Evolutionary conservation across 805 yeast genomes (phyloP).

Genomic region (Saturnispora diversa): DNA sequence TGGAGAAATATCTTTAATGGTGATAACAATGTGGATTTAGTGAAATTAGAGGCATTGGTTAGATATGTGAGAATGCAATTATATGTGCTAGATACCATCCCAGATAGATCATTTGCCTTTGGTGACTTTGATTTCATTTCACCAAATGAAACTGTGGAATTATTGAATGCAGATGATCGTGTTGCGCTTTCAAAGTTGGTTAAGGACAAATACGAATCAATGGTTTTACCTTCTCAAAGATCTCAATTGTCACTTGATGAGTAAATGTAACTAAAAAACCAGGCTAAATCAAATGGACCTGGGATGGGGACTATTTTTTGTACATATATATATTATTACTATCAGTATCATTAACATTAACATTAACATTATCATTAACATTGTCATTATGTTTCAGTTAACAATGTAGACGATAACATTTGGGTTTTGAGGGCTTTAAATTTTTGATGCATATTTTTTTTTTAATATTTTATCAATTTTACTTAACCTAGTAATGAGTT

Average conservation of each 20-base stretch:
- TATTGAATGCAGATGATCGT: slow-evolving; percentile 60
- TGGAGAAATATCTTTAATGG: slow-evolving; percentile 93
- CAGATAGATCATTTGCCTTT: slow-evolving; percentile 88
- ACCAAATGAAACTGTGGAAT: slow-evolving; percentile 70
- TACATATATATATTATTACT: too few species aligned
- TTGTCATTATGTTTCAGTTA: too few species aligned
- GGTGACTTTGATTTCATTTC: slow-evolving; percentile 82
- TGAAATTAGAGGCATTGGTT: slow-evolving; percentile 81
- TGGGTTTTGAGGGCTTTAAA: too few species aligned
- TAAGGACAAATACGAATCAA: slow-evolving; percentile 44
- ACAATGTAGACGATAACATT: too few species aligned
- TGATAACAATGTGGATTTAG: slow-evolving; percentile 68
- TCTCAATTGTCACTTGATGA: slow-evolving; percentile 43
- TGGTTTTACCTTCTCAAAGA: slow-evolving; percentile 53
- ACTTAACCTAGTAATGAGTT: too few species aligned
- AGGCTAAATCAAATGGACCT: too few species aligned
- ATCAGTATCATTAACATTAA: too few species aligned
- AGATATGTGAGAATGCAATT: slow-evolving; percentile 85
- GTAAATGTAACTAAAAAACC: too few species aligned
- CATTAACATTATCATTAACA: too few species aligned
- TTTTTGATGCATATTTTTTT: too few species aligned
- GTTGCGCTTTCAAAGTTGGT: slow-evolving; percentile 42
- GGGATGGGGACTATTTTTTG: too few species aligned
- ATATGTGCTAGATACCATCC: slow-evolving; percentile 75
- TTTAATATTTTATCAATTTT: too few species aligned